These are phyloP conservation scores for Tothia fuscella DNA, from an alignment of 2,329 filamentous ascomycete genomes.

Conservation along the genomic window DNA sequence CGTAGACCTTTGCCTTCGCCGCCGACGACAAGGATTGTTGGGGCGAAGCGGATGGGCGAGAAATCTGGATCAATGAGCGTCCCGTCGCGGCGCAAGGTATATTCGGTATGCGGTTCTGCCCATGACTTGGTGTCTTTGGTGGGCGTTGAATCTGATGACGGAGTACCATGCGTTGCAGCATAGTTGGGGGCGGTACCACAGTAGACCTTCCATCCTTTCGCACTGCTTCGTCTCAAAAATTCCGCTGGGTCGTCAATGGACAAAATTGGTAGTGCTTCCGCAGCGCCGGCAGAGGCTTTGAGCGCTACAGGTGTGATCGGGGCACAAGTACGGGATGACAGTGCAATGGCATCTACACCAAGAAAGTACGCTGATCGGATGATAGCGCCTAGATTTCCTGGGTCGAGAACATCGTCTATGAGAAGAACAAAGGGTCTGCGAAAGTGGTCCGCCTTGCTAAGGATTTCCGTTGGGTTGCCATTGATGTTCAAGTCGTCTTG, in stretches of 20 bases:
- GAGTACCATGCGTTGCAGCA: background rate
- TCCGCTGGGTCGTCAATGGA: slow-evolving; percentile 51
- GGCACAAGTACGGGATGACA: slow-evolving; percentile 51
- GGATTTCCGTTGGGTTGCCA: slow-evolving; percentile 45
- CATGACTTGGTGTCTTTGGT: background rate
- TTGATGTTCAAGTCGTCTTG: slow-evolving; percentile 65
- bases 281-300: slow-evolving; percentile 80
- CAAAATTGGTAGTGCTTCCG: slow-evolving; percentile 67
- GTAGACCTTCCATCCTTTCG: slow-evolving; percentile 71
- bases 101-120: background rate
- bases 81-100: background rate
- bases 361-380: slow-evolving; percentile 81
- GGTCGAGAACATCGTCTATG: slow-evolving; percentile 57
- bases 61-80: slow-evolving; percentile 1
- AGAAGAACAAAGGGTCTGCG: slow-evolving; percentile 61
- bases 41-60: background rate
- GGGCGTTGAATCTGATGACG: background rate
- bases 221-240: slow-evolving; percentile 58
- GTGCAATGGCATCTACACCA: slow-evolving; percentile 72
- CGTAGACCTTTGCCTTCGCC: slow-evolving; percentile 64
- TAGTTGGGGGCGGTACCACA: slow-evolving; percentile 44
- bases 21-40: slow-evolving; percentile 31
- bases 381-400: slow-evolving; percentile 82
- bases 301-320: slow-evolving; percentile 64
- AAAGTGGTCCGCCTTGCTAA: slow-evolving; percentile 28